Evolutionary conservation across 2,329 filamentous ascomycete species (phyloP), one percentile per base, ranked within the genome.

Genomic region (Neofusicoccum cordaticola): DNA sequence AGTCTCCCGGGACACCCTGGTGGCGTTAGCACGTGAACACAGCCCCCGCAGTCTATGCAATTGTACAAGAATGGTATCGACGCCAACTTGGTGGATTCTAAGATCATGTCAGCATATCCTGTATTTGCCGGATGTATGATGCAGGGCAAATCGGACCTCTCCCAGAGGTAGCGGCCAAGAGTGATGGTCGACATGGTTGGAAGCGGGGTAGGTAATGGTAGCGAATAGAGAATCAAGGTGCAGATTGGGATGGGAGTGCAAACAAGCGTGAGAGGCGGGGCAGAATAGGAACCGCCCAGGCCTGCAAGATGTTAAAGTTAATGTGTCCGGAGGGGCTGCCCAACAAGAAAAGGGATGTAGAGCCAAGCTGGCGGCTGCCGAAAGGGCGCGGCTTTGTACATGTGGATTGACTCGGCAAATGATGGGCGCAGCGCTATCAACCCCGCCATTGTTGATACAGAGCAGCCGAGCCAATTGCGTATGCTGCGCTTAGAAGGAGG

Each of bases 1-100:
- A 81, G 67, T 81, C 79, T 6, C 80, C 80, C 1, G 80, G 80
- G 9, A 81, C 77, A 12, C 79, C 77, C 56, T 60, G 12, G 35
- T 37, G 4, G 11, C 13, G 37, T 12, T 12, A 19, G 31, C 42
- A 68, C 70, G 27, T 41, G 60, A 17, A 39, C 9, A 19, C n/a
- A 41, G 34, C 22, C 9, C 15, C 12, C 68, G 19, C 27, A 31
- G 5, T 7, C 6, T 1, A 7, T 31, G 27, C 27, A 31, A 7
- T 31, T 31, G 27, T 72, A 72, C 75, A 42, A 80, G 77, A 66
- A 80, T 76, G 11, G 75, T 77, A 50, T 75, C 69, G 35, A 80
- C 70, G 31, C 78, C 78, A 31, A 79, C 68, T 69, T 80, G 76
- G 53, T 77, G 73, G 37, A 80, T 74, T 42, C 78, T 72, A 34